These are phyloP conservation scores for Annulohypoxylon moriforme DNA, from an alignment of 495 filamentous ascomycete species.

Conservation along the genomic window DNA sequence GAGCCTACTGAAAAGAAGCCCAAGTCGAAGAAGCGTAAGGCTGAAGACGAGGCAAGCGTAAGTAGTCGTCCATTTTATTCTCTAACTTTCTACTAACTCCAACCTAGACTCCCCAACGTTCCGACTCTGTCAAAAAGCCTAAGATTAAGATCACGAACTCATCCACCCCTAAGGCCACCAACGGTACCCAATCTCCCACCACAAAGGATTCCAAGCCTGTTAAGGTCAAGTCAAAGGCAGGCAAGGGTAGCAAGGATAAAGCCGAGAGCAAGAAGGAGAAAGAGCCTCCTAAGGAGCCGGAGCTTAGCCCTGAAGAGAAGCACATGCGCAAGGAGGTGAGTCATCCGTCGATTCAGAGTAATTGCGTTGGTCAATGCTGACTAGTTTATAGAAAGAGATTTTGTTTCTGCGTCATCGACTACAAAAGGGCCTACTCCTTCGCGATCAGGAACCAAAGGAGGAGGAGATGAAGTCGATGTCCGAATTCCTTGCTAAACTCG, in stretches of 20 bases:
- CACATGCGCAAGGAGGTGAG: conserved; percentile 69
- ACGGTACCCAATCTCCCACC: conserved; percentile 59
- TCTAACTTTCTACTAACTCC: conserved; percentile 46
- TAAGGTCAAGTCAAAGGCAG: conserved; percentile 67
- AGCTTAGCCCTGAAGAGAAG: conserved; percentile 62
- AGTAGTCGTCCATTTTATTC: conserved; percentile 33
- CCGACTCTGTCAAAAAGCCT: conserved; percentile 72
- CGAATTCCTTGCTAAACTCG: conserved; percentile 80
- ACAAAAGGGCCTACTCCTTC: conserved; percentile 87
- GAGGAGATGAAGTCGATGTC: conserved; percentile 91
- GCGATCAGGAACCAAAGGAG: conserved; percentile 81
- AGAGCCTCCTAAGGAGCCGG: conserved; percentile 63
- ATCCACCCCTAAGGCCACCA: conserved; percentile 64
- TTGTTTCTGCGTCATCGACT: conserved; percentile 89
- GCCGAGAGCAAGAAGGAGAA: conserved; percentile 72
- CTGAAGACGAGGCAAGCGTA: conserved; percentile 75
- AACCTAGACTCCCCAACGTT: conserved; percentile 71
- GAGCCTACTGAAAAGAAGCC: conserved; percentile 67
- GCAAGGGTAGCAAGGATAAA: conserved; percentile 72
- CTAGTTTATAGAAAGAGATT: conserved; percentile 67
- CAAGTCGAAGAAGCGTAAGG: conserved; percentile 76
- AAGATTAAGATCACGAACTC: conserved; percentile 70
- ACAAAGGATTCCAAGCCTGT: conserved; percentile 57
- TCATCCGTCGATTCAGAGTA: not conserved
- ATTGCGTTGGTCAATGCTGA: conserved; percentile 20